Base-by-base conservation (phyloP, 495 filamentous ascomycete genomes). In the Annulohypoxylon nitens region DNA sequence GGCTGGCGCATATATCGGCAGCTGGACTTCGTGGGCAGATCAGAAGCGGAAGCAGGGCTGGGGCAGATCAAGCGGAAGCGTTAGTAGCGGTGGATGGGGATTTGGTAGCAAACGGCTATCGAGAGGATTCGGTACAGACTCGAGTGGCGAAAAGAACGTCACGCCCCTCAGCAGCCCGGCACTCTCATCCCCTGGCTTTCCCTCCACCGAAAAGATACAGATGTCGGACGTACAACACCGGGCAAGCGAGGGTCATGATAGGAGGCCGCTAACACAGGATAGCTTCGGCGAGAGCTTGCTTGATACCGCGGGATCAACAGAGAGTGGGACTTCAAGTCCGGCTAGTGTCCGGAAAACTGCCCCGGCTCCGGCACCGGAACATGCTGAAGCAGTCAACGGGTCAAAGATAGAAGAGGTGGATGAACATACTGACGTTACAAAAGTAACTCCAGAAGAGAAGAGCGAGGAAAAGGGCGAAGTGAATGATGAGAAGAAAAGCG, bases 1-100 rank as follows among this genome's bases (percentile, higher is more conserved):
- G 70, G 95, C 95, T 9, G 88, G 93, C 16, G 92, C 95, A 4
- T 99, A 97, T 75, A 85, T 99, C 54, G 94, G 91, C 57, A 97
- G 93, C 26, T 98, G 97, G 97, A 91, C 94, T n/a, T 83, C 89
- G 2, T 99, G 96, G 96, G 95, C 95, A 5, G 90, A 89, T 33
- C 95, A 99, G 81, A 97, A 97, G 82, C 85, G 91, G 54, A 93
- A 92, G 76, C 84, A 82, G 43, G 86, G 88, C 7, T 88, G 88
- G 84, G 85, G 83, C 53, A 78, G 83, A 7, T 67, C 81, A 25
- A 80, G 70, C 36, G 63, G 54, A 18, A 79, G 70, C 58, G 64
- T 67, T 9, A 37, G 53, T 1, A 73, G 78, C 3, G 78, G 76
- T 6, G 73, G 78, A n/a, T 84, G 83, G 83, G 73, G 75, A 20